Conservation (phyloP, 495 filamentous ascomycete species). For the Pseudoneurospora amorphoporcata region DNA sequence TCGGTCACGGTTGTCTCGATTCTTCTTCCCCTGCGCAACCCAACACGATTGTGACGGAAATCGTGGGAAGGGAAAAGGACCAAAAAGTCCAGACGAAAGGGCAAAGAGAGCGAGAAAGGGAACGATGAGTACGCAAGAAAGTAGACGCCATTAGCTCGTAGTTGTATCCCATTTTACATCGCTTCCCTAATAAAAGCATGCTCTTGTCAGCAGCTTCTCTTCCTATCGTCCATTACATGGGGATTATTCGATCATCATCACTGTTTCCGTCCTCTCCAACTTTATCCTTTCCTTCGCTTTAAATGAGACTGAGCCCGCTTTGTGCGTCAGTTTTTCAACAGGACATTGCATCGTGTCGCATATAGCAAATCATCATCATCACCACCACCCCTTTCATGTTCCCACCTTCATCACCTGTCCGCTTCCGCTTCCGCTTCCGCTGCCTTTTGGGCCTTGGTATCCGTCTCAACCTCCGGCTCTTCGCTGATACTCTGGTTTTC, state of each 20-base stretch:
- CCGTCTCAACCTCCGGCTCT: not conserved
- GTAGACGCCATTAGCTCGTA: not conserved
- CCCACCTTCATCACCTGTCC: conserved; percentile 8
- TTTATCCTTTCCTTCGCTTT: not conserved
- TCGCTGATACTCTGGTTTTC: not conserved
- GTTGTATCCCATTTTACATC: not conserved
- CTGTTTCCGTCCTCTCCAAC: not conserved
- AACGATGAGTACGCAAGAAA: not conserved
- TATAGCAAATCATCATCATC: not conserved
- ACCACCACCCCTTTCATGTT: conserved; percentile 2
- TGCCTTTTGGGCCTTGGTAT: not conserved
- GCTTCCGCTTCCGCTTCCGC: conserved; percentile 1
- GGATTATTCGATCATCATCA: not conserved
- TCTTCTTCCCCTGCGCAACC: not conserved
- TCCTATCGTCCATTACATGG: not conserved
- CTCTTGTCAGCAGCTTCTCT: not conserved
- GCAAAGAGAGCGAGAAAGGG: not conserved
- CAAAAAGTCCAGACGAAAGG: not conserved
- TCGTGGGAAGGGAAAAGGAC: not conserved
- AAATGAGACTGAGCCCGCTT: not conserved
- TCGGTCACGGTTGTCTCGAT: not conserved
- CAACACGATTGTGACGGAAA: not conserved
- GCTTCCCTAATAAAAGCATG: not conserved
- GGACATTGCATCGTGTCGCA: not conserved
- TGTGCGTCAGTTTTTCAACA: not conserved